phyloP scores from a whole-genome alignment of 2,329 filamentous ascomycete genomes.

The Eurotiales sp. region DNA sequence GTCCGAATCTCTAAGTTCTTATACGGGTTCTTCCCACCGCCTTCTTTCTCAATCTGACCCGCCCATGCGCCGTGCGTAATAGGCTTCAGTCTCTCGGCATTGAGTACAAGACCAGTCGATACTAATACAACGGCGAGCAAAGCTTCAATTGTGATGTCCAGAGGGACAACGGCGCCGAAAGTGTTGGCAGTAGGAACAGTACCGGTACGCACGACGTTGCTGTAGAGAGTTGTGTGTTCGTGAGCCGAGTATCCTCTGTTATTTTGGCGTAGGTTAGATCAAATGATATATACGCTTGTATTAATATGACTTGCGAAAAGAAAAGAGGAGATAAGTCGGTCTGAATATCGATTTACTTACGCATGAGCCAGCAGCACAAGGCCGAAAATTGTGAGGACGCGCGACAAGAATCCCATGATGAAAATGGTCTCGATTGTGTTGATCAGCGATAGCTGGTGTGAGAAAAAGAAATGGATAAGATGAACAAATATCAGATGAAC shows the following conservation, averaged over 20 bases:
- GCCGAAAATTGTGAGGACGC: conserved; percentile 68
- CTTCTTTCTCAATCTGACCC: conserved; percentile 66
- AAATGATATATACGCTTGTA: too few relatives aligned
- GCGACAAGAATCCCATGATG: conserved; percentile 68
- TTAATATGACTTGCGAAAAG: too few relatives aligned
- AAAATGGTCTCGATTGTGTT: background rate
- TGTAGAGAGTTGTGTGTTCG: conserved; percentile 76
- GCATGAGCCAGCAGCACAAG: conserved; percentile 78
- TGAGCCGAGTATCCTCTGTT: conserved; percentile 97
- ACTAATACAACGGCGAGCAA: conserved; percentile 74
- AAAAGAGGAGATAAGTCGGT: too few relatives aligned
- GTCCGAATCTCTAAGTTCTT: conserved; percentile 71
- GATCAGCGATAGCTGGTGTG: background rate
- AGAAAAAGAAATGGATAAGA: too few relatives aligned
- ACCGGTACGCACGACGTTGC: conserved; percentile 47
- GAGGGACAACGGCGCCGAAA: conserved; percentile 34
- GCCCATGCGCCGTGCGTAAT: conserved; percentile 81
- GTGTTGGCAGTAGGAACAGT: conserved; percentile 46
- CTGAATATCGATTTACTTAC: conserved; percentile 60
- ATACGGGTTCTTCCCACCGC: conserved; percentile 73
- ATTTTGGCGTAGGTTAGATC: conserved; percentile 14
- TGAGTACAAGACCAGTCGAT: conserved; percentile 76
- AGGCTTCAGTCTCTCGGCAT: conserved; percentile 73
- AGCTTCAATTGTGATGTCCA: conserved; percentile 86
- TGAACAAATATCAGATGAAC: background rate